Evolutionary conservation across 164 flowering plant genomes (phyloP).

Genomic region (Umbellularia californica): DNA sequence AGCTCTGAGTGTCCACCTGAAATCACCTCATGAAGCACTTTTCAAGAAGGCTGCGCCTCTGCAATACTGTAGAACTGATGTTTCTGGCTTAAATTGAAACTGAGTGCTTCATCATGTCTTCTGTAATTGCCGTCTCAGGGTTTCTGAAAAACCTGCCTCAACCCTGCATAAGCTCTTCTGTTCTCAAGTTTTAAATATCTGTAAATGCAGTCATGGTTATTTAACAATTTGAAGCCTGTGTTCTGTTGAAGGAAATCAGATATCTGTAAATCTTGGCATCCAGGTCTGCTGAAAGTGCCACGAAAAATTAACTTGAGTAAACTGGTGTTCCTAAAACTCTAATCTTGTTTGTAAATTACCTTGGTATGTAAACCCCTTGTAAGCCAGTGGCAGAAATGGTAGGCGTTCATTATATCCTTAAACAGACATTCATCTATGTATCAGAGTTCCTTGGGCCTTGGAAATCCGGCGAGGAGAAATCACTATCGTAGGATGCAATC

Average conservation of each 20-base stretch:
- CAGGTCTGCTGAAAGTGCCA: background rate
- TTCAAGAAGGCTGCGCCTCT: too few species aligned
- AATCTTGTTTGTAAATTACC: slow-evolving; percentile 21
- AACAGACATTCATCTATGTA: slow-evolving; percentile 14
- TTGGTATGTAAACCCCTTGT: slow-evolving; percentile 18
- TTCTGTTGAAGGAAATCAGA: background rate
- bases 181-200: too few species aligned
- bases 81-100: too few species aligned
- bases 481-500: background rate
- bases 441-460: slow-evolving; percentile 18
- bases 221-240: background rate
- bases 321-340: background rate
- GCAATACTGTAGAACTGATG: too few species aligned
- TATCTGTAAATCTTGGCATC: background rate
- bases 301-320: background rate
- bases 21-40: too few species aligned
- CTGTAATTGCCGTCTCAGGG: too few species aligned
- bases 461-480: background rate
- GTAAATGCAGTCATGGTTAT: too few species aligned
- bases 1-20: too few species aligned
- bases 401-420: slow-evolving; percentile 53
- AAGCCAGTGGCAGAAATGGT: slow-evolving; percentile 30
- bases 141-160: too few species aligned
- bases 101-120: too few species aligned
- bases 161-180: too few species aligned